A percentile compares a stretch with the other conserved stretches of the same genome.
These are phyloP conservation scores for Populus nigra DNA, from an alignment of 345 rosid species.

Conservation along the genomic window DNA sequence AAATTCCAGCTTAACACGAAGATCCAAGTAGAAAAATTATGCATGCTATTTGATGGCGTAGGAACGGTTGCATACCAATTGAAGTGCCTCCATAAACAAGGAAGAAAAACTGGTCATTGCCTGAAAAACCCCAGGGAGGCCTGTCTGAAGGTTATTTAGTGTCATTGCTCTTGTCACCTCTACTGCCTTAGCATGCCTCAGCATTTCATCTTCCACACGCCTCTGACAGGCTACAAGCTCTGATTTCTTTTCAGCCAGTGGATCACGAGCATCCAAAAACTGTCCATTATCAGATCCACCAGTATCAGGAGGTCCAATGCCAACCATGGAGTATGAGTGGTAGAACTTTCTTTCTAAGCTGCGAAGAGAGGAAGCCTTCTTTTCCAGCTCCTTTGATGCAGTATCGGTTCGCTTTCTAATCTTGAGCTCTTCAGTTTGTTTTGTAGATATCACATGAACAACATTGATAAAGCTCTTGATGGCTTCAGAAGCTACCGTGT, in stretches of 20 bases:
- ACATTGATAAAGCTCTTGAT: slow-evolving; percentile 90
- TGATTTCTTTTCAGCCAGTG: slow-evolving; percentile 74
- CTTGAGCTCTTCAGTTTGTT: slow-evolving; percentile 83
- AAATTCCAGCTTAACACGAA: slow-evolving; percentile 23
- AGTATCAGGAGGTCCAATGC: slow-evolving; percentile 69
- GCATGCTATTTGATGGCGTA: slow-evolving; percentile 64
- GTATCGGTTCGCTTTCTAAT: slow-evolving; percentile 69
- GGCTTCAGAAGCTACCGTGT: slow-evolving; percentile 95
- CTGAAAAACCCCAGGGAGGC: slow-evolving; percentile 89
- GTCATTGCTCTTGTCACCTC: slow-evolving; percentile 95
- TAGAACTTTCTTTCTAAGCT: slow-evolving; percentile 90
- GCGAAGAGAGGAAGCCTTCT: slow-evolving; percentile 81
- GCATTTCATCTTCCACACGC: slow-evolving; percentile 86
- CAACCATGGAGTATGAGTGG: slow-evolving; percentile 88
- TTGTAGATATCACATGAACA: slow-evolving; percentile 68
- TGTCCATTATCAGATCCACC: slow-evolving; percentile 71
- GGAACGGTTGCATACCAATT: slow-evolving; percentile 67
- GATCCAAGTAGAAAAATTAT: slow-evolving; percentile 16
- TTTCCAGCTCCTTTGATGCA: slow-evolving; percentile 86
- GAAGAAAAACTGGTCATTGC: slow-evolving; percentile 84
- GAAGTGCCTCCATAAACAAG: slow-evolving; percentile 66
- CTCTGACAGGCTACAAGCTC: slow-evolving; percentile 88
- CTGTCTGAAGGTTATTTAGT: slow-evolving; percentile 81
- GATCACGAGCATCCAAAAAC: slow-evolving; percentile 79
- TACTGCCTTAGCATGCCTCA: slow-evolving; percentile 78